A percentile compares a stretch with the other conserved stretches of the same genome.
phyloP scores from a whole-genome alignment of 257 asterid species.

The Hygrophila difformis region DNA sequence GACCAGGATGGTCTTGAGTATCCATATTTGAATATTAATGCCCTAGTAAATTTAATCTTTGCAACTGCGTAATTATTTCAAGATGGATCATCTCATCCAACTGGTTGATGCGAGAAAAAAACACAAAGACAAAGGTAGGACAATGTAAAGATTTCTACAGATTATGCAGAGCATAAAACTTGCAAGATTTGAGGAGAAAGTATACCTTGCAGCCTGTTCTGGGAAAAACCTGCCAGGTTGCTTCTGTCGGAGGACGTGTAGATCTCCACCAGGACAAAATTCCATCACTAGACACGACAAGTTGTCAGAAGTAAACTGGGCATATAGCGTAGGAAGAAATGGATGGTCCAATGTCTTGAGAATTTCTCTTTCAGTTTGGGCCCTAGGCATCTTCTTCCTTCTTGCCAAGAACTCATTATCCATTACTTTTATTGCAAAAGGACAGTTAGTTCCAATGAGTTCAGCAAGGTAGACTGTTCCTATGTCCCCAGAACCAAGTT shows the following conservation, averaged over 20 bases:
- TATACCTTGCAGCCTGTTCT: slow-evolving; percentile 70
- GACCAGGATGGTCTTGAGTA: too few species aligned
- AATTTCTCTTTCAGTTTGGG: slow-evolving; percentile 71
- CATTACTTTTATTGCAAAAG: slow-evolving; percentile 69
- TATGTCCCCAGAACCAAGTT: slow-evolving; percentile 73
- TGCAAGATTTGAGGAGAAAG: neutral
- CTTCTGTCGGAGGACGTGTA: slow-evolving; percentile 70
- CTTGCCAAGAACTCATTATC: slow-evolving; percentile 57
- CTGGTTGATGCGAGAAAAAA: neutral
- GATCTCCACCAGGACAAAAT: slow-evolving; percentile 79
- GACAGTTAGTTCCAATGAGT: slow-evolving; percentile 43
- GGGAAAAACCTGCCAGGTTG: slow-evolving; percentile 53
- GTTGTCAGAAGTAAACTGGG: slow-evolving; percentile 65
- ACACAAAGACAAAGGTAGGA: slow-evolving; percentile 1
- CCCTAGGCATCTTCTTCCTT: slow-evolving; percentile 63
- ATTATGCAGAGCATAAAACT: slow-evolving; percentile 1
- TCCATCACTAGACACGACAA: slow-evolving; percentile 66
- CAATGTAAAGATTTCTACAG: neutral
- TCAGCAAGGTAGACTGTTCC: slow-evolving; percentile 74
- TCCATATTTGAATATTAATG: too few species aligned
- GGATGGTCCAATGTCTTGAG: slow-evolving; percentile 68
- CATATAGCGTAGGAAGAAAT: slow-evolving; percentile 61
- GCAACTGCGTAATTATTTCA: slow-evolving; percentile 2
- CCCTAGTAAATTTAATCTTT: too few species aligned
- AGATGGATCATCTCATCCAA: slow-evolving; percentile 3